Percentiles rank a stretch among this genome's conserved stretches.
These are phyloP conservation scores for Calonectria montana DNA, from an alignment of 2,329 filamentous ascomycete genomes.

Conservation along the genomic window DNA sequence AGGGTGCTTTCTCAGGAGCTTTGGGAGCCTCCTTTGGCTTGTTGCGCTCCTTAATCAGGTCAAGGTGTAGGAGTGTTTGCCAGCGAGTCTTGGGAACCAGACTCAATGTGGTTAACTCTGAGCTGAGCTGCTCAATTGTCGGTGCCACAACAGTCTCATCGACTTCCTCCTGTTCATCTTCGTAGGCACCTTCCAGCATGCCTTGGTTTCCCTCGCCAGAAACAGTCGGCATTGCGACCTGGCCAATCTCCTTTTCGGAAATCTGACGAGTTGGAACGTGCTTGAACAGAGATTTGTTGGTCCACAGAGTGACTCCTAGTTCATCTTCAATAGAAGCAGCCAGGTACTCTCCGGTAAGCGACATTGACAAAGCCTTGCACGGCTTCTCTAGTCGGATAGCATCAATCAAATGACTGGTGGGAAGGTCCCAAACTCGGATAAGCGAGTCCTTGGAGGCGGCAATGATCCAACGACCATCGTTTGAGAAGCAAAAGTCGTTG, in stretches of 20 bases:
- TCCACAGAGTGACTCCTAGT: conserved; percentile 95
- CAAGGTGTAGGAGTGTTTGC: conserved; percentile 94
- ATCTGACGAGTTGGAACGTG: conserved; percentile 90
- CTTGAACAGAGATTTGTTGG: conserved; percentile 90
- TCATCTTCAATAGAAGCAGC: conserved; percentile 86
- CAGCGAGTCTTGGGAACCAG: conserved; percentile 90
- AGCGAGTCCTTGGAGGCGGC: conserved; percentile 85
- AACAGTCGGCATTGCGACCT: conserved; percentile 75
- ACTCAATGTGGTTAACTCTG: conserved; percentile 88
- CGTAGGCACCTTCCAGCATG: conserved; percentile 81
- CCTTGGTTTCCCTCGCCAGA: conserved; percentile 86
- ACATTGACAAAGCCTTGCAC: conserved; percentile 89
- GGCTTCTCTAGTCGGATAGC: conserved; percentile 83
- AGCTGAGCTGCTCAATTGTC: conserved; percentile 79
- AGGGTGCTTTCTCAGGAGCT: conserved; percentile 91
- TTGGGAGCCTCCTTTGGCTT: conserved; percentile 94
- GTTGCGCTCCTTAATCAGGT: conserved; percentile 92
- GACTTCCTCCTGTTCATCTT: conserved; percentile 63
- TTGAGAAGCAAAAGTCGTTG: conserved; percentile 89
- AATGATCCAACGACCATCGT: conserved; percentile 93
- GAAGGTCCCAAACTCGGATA: conserved; percentile 92
- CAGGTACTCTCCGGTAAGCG: conserved; percentile 91
- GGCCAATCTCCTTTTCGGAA: conserved; percentile 77
- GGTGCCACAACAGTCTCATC: conserved; percentile 67
- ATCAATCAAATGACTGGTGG: conserved; percentile 95